These are phyloP conservation scores for Candida mattraensis DNA, from an alignment of 805 yeast genomes.

Conservation along the genomic window DNA sequence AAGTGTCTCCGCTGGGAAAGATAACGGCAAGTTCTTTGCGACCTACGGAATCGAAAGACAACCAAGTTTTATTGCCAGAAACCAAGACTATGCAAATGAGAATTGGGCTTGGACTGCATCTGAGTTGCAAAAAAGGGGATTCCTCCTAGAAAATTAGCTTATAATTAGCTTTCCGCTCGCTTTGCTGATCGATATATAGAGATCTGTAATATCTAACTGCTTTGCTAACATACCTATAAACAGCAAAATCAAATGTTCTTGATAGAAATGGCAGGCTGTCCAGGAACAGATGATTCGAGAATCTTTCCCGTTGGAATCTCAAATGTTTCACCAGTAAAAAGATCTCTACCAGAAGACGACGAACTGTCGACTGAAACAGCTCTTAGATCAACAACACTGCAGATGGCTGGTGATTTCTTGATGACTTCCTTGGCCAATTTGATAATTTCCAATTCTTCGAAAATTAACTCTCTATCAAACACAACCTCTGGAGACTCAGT, in stretches of 20 bases:
- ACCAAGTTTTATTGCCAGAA: constrained; percentile 60
- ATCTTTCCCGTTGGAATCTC: constrained; percentile 67
- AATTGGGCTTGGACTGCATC: constrained; percentile 81
- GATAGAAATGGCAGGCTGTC: constrained; percentile 83
- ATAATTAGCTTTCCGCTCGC: constrained; percentile 5
- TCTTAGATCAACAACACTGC: constrained; percentile 55
- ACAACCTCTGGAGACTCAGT: constrained; percentile 72
- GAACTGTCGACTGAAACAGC: constrained; percentile 67
- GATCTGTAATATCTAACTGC: neutral
- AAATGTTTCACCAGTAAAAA: constrained; percentile 67
- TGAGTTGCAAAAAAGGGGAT: constrained; percentile 56
- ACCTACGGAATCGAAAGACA: constrained; percentile 56
- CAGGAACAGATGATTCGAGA: constrained; percentile 85
- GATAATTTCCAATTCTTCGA: constrained; percentile 71
- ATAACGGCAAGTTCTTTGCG: constrained; percentile 69
- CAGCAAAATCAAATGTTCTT: constrained; percentile 45
- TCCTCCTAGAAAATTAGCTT: constrained; percentile 16
- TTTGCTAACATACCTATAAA: neutral
- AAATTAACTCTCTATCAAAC: constrained; percentile 85
- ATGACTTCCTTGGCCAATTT: constrained; percentile 55
- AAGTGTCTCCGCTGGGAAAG: constrained; percentile 45
- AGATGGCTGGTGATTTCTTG: constrained; percentile 61
- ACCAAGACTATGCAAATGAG: constrained; percentile 58
- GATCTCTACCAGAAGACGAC: constrained; percentile 57
- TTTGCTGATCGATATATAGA: constrained; percentile 6